Evolutionary conservation across 129 eudicot species (phyloP).

Genomic region (Solidago caesia): DNA sequence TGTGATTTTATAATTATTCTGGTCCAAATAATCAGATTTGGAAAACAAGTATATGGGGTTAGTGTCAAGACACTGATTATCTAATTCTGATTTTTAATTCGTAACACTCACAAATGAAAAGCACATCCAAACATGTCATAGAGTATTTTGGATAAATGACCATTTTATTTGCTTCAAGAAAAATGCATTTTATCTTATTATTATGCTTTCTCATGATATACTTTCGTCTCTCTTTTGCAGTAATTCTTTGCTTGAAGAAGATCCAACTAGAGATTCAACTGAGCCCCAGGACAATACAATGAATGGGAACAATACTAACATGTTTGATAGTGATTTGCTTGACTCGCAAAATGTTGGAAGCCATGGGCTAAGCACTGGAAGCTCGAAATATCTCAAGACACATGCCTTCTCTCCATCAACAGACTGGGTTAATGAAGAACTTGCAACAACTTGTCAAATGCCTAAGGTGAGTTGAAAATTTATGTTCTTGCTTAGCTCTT

Average conservation of each 20-base stretch:
- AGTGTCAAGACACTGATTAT: neutral
- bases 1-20: neutral
- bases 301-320: conserved; percentile 34
- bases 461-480: conserved; percentile 44
- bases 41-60: neutral
- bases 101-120: neutral
- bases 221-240: conserved; percentile 33
- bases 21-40: too few relatives aligned
- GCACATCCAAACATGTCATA: neutral
- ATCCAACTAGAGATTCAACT: conserved; percentile 30
- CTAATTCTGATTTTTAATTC: neutral
- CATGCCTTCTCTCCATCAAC: conserved; percentile 38
- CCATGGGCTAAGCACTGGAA: conserved; percentile 36
- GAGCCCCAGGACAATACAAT: conserved; percentile 26
- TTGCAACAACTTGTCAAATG: conserved; percentile 31
- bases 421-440: conserved; percentile 38
- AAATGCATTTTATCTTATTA: neutral
- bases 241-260: conserved; percentile 63
- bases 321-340: conserved; percentile 21
- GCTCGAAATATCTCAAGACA: conserved; percentile 38
- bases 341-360: conserved; percentile 26
- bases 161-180: conserved; percentile 12
- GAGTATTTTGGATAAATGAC: neutral
- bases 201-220: conserved; percentile 25
- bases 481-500: neutral